A percentile compares a stretch with the other conserved stretches of the same genome.
Conservation (phyloP, 2,329 filamentous ascomycete genomes). For the Alternaria novae-zelandiae region DNA sequence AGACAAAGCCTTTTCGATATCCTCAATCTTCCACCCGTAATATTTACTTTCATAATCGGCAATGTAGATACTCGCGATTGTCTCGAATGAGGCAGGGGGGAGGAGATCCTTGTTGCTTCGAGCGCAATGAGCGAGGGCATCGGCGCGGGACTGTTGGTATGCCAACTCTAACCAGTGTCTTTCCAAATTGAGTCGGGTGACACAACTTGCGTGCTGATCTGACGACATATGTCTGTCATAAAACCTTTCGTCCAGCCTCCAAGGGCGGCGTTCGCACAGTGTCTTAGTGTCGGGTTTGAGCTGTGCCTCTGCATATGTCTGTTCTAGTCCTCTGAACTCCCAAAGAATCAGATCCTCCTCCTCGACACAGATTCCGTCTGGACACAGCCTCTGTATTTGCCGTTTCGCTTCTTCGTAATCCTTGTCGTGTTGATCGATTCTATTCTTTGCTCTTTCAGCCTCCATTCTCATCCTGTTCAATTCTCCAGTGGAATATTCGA, state of each 20-base stretch:
- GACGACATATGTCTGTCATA: not conserved
- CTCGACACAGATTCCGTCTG: constrained; percentile 1
- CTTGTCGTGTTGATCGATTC: not conserved
- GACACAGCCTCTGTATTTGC: constrained; percentile 5
- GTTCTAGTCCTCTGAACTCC: constrained; percentile 11
- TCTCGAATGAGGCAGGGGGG: not conserved
- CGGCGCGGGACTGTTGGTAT: constrained; percentile 7
- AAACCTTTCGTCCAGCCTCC: not conserved
- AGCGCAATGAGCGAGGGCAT: constrained; percentile 11
- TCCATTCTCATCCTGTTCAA: not conserved
- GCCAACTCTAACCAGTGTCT: constrained; percentile 11
- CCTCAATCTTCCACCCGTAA: not conserved
- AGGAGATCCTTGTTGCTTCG: constrained; percentile 1
- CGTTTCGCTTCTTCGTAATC: constrained; percentile 8
- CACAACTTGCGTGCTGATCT: constrained; percentile 7
- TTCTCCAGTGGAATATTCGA: not conserved
- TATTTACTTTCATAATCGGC: not conserved
- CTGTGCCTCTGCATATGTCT: constrained; percentile 3
- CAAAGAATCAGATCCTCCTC: constrained; percentile 14
- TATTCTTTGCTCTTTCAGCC: not conserved
- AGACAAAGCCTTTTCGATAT: not conserved
- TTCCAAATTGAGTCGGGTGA: not conserved
- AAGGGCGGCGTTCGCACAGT: not conserved
- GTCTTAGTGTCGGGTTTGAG: not conserved
- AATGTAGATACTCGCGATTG: not conserved